Percentiles rank a stretch among this genome's conserved stretches.
phyloP scores from a whole-genome alignment of 2,329 filamentous ascomycete genomes.

The Ceratocystis cacaofunesta region DNA sequence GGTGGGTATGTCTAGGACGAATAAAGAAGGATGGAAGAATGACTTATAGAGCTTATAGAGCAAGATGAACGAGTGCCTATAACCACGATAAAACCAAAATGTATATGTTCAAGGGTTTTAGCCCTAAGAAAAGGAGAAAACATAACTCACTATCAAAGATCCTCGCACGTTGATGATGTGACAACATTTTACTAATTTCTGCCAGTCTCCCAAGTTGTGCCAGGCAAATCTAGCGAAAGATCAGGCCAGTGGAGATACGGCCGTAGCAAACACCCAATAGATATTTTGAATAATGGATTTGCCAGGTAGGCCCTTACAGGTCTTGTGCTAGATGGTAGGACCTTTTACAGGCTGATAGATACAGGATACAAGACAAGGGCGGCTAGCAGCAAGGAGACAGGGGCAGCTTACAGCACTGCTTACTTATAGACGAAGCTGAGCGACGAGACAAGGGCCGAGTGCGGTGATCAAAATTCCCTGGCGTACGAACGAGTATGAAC shows the following conservation, averaged over 20 bases:
- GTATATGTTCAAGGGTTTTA: background rate
- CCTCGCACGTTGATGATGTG: background rate
- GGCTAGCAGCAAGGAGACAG: no score
- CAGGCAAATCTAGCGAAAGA: background rate
- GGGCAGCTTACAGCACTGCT: no score
- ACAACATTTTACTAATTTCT: background rate
- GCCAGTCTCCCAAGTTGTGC: background rate
- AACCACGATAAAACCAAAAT: no score
- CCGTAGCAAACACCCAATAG: background rate
- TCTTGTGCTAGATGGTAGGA: no score
- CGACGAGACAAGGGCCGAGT: no score
- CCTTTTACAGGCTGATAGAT: no score
- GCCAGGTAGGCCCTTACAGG: no score
- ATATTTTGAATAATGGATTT: no score
- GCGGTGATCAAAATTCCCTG: no score
- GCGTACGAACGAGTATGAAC: background rate
- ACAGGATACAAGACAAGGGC: no score
- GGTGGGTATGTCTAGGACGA: background rate
- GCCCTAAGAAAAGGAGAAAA: no score
- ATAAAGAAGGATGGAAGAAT: background rate
- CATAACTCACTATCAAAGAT: background rate
- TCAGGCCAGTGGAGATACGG: background rate
- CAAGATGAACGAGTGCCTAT: background rate
- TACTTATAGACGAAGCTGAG: no score
- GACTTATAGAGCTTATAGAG: background rate